phyloP scores from a whole-genome alignment of 2,329 filamentous ascomycete species.

The Epichloe amarillans region DNA sequence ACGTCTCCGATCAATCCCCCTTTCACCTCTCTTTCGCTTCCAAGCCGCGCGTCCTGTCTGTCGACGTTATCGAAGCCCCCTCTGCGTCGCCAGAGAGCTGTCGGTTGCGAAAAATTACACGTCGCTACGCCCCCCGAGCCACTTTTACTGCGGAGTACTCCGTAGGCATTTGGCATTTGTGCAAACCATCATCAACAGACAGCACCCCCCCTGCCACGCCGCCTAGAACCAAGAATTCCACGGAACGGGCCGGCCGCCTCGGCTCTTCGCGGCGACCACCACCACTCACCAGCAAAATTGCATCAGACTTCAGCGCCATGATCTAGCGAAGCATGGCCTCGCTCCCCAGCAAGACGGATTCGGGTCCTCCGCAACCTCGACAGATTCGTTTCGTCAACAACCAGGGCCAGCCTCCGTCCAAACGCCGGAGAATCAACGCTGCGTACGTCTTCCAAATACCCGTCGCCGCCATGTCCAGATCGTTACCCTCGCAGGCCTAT shows the following conservation, averaged over 20 bases:
- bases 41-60: too few species aligned
- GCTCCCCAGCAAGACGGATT: conserved; percentile 26
- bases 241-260: not conserved
- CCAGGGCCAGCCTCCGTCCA: conserved; percentile 68
- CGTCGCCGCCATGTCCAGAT: not conserved
- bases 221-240: not conserved
- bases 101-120: not conserved
- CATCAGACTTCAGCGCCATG: conserved; percentile 18
- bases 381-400: conserved; percentile 71
- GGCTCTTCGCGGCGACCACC: not conserved
- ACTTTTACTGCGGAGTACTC: not conserved
- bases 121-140: not conserved
- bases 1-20: conserved; percentile 4
- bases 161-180: too few species aligned
- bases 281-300: not conserved
- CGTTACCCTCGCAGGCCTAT: not conserved
- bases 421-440: conserved; percentile 65
- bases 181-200: conserved; percentile 1
- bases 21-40: not conserved
- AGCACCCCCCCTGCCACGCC: not conserved
- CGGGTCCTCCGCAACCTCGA: conserved; percentile 30
- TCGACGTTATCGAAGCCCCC: not conserved
- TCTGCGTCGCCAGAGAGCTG: not conserved
- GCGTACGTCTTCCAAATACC: conserved; percentile 40
- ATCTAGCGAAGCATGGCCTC: conserved; percentile 30